Evolutionary conservation across 129 eudicot genomes (phyloP), one percentile per base, ranked within the genome.

Genomic region (Lactuca saligna): DNA sequence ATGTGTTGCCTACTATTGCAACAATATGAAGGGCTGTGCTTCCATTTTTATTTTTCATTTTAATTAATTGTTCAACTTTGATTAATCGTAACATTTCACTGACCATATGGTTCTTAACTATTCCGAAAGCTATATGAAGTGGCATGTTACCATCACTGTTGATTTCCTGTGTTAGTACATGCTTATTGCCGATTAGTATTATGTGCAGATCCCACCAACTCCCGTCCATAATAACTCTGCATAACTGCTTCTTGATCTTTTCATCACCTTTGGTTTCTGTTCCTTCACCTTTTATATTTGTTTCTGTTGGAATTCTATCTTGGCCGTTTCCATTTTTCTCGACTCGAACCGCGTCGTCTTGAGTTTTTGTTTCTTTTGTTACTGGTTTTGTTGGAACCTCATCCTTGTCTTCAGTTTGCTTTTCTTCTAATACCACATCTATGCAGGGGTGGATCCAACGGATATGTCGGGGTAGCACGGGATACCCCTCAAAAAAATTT

Each of bases 121-220:
- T 39, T 61, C 66, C 66, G 9, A 61, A 31, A 6, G 66, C 66
- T 61, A 61, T n/a, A 31, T 61, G 66, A 61, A 61, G 66, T 38
- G 39, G 6, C 29, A 13, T 61, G 66, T 37, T 61, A 9, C 31
- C 3, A 17, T 61, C 34, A 31, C n/a, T 11, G 8, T 11, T 10
- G 66, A 61, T 41, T 61, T 6, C 50, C 32, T 38, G 7, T 8
- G 6, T 16, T 14, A 12, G 50, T 38, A 39, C 31, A n/a, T 61
- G 31, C 38, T 16, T 61, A n/a, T 41, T 13, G 0, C 9, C 2
- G 15, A 2, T 8, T 17, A 61, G 10, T 37, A 37, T 61, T 12
- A 0, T 0, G 17, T 61, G 3, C 15, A 15, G 50, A 2, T 61
- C 51, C 3, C 4, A 11, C 66, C 51, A 38, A 38, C n/a, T 10